Conservation (phyloP, 176 grass and related monocot species). For the Chrysopogon serrulatus region DNA sequence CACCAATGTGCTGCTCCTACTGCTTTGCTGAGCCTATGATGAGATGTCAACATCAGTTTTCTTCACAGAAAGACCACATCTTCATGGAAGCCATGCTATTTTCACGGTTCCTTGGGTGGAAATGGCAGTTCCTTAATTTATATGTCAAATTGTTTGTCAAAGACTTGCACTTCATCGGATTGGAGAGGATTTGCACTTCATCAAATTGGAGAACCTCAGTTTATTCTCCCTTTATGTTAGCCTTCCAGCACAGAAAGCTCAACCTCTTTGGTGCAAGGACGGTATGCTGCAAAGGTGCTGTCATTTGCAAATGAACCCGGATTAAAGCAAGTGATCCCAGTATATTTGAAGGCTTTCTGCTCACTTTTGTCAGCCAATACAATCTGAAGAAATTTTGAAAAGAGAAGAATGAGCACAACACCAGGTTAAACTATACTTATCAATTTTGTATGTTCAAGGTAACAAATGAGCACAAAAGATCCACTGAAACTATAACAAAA, state of each 20-base stretch:
- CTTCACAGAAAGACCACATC: background rate
- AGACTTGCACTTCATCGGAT: background rate
- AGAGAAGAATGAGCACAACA: constrained; percentile 17
- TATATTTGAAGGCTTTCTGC: constrained; percentile 97
- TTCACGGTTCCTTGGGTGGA: background rate
- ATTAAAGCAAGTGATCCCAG: constrained; percentile 97
- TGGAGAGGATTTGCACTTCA: no score
- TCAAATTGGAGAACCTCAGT: constrained; percentile 10
- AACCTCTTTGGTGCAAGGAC: constrained; percentile 90
- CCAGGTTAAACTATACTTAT: background rate
- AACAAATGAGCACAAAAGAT: constrained; percentile 16
- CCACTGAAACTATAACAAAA: constrained; percentile 1
- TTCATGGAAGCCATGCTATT: background rate
- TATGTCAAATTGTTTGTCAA: background rate
- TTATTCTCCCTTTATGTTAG: constrained; percentile 25
- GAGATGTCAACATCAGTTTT: constrained; percentile 7
- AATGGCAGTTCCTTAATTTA: background rate
- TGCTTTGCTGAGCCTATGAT: background rate
- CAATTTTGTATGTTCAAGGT: constrained; percentile 7
- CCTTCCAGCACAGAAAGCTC: constrained; percentile 87
- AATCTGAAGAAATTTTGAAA: constrained; percentile 60
- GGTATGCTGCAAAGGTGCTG: constrained; percentile 82
- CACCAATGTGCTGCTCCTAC: background rate
- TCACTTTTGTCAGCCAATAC: constrained; percentile 89
- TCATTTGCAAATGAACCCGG: constrained; percentile 89